Conservation (phyloP, 148 eudicot genomes). For the Rhododendron ferrugineum region DNA sequence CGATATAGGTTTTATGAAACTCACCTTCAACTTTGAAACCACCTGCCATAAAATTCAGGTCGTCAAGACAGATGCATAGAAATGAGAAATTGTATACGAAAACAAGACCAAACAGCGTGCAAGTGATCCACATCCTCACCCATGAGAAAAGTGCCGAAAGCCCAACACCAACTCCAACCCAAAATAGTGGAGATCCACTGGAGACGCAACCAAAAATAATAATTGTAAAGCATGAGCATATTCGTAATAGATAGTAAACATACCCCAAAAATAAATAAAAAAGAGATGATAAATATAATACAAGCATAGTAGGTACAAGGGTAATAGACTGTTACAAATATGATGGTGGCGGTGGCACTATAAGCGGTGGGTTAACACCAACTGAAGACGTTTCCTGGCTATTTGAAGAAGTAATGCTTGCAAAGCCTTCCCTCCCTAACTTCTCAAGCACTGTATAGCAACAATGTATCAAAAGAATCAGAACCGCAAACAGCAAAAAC, state of each 20-base stretch:
- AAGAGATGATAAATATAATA: background rate
- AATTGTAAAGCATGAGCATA: background rate
- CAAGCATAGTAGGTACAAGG: background rate
- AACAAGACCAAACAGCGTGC: background rate
- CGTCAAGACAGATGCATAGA: conserved; percentile 6
- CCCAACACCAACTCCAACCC: conserved; percentile 98
- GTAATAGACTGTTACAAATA: conserved; percentile 44
- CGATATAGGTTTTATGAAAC: conserved; percentile 13
- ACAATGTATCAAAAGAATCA: background rate
- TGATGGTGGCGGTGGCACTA: conserved; percentile 54
- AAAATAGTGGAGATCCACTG: conserved; percentile 89
- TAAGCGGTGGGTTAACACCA: conserved; percentile 56
- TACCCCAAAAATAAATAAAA: background rate
- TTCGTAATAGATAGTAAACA: background rate
- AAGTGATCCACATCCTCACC: conserved; percentile 28
- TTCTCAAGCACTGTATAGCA: conserved; percentile 25
- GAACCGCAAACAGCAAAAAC: background rate
- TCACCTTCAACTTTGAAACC: conserved; percentile 66
- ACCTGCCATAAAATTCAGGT: conserved; percentile 31
- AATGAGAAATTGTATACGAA: background rate
- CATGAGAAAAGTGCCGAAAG: conserved; percentile 76
- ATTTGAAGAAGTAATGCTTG: conserved; percentile 39
- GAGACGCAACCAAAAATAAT: conserved; percentile 11
- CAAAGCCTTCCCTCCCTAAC: conserved; percentile 37
- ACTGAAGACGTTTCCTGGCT: conserved; percentile 60